Conservation (phyloP, 2,329 filamentous ascomycete genomes). For the Neocucurbitaria cava region DNA sequence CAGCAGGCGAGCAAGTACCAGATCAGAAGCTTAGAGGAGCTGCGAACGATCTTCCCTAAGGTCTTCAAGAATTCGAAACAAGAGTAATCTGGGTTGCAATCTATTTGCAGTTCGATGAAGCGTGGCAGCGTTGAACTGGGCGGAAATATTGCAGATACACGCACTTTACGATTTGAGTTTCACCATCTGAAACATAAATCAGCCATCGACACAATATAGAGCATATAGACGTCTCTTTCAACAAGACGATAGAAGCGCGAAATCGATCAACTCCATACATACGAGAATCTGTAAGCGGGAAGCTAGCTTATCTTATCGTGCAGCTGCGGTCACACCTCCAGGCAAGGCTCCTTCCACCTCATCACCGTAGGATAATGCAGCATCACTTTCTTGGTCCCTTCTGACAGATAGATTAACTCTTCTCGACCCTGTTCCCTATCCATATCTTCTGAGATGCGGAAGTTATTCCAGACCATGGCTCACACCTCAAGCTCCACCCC, state of each 20-base stretch:
- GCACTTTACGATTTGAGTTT: not conserved
- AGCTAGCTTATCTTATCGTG: conserved; percentile 5
- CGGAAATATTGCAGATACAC: not conserved
- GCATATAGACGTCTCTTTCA: not conserved
- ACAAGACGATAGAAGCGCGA: not conserved
- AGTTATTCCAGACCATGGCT: conserved; percentile 49
- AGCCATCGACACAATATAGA: not conserved
- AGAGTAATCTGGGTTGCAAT: not conserved
- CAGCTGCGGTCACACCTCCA: not conserved
- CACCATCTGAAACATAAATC: not conserved
- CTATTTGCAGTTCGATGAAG: not conserved
- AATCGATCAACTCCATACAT: no score
- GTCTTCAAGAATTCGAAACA: conserved; percentile 71
- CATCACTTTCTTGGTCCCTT: not conserved
- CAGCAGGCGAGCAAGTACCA: conserved; percentile 74
- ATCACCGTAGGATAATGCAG: not conserved
- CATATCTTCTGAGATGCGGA: conserved; percentile 31
- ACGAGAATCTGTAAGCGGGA: no score
- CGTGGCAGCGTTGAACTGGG: not conserved
- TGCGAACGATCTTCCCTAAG: conserved; percentile 79
- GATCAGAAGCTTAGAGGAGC: conserved; percentile 76
- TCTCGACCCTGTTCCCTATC: conserved; percentile 10
- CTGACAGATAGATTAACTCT: not conserved
- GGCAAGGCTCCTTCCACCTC: not conserved
- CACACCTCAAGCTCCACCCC: conserved; percentile 21